Base-by-base conservation (phyloP, 345 rosid species). In the Mallotus nudiflorus region DNA sequence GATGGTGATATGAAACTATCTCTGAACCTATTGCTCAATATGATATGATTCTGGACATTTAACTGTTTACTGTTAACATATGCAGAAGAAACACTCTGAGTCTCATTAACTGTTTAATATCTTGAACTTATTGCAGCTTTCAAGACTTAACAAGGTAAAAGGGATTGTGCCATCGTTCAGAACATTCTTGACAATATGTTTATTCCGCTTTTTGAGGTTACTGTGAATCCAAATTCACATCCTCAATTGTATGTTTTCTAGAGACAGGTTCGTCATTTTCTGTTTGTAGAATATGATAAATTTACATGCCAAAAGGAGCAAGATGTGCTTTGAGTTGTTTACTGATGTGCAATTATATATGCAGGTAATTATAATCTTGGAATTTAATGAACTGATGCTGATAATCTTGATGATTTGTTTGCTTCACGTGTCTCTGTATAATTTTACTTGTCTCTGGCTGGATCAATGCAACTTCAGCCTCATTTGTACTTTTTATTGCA, bases 121-220 rank as follows among this genome's bases (percentile, higher is more conserved):
- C 12, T 65, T 13, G 9, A 22, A 39, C 40, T 73, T 31, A n/a
- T 72, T 55, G 28, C 89, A 96, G 99, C 91, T 96, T 73, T 98
- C 99, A 60, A 85, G 99, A 56, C 83, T 96, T 96, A 96, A 96
- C 96, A 96, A 92, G 86, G 98, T 92, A 24, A 91, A 92, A 97
- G 99, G 99, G 63, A 96, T 96, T 25, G 98, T 96, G 82, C 92
- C 98, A 55, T 96, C 98, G 12, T 96, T 79, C 99, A 96, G 82
- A 96, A 92, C 81, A 96, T 96, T 80, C 94, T 96, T 39, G 98
- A 96, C 84, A 96, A 96, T 75, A 88, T 96, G 67, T 96, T 96
- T 75, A 91, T 92, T 70, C 99, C 99, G 35, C 89, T 96, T 31
- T 92, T 96, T 79, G 99, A 96, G 85, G 99, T 87, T 73, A 92